phyloP scores from a whole-genome alignment of 129 eudicot genomes.

The Silybum marianum region DNA sequence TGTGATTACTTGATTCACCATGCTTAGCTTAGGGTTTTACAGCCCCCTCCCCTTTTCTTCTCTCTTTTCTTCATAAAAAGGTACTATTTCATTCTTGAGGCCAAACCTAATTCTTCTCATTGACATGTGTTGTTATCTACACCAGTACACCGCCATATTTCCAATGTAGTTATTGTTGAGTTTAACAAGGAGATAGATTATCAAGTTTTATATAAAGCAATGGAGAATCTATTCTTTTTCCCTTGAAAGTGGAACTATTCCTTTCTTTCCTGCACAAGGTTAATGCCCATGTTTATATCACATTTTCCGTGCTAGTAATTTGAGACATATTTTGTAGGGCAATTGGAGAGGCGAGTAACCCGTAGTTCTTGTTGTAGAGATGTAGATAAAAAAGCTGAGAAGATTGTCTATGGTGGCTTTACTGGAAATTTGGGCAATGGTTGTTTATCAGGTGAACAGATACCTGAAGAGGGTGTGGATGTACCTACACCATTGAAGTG shows the following conservation, averaged over 20 bases:
- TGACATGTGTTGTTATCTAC: not conserved
- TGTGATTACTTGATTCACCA: not conserved
- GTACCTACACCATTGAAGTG: not conserved
- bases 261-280: not conserved
- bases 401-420: not conserved
- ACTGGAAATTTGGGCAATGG: not conserved
- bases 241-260: not conserved
- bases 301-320: not conserved
- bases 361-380: slow-evolving; percentile 27
- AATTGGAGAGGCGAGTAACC: slow-evolving; percentile 33
- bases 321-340: slow-evolving; percentile 21
- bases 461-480: slow-evolving; percentile 5
- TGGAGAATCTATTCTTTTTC: not conserved
- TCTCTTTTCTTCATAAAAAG: not conserved
- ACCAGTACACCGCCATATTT: not conserved
- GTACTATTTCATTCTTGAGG: not conserved
- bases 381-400: slow-evolving; percentile 3
- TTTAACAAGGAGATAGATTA: not conserved
- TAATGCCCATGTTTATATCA: not conserved
- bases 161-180: not conserved
- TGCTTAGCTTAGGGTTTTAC: not conserved
- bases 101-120: not conserved
- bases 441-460: slow-evolving; percentile 12
- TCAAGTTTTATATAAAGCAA: not conserved
- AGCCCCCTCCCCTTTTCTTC: not conserved